Conservation (phyloP, 345 rosid species). For the Anacardium occidentale region DNA sequence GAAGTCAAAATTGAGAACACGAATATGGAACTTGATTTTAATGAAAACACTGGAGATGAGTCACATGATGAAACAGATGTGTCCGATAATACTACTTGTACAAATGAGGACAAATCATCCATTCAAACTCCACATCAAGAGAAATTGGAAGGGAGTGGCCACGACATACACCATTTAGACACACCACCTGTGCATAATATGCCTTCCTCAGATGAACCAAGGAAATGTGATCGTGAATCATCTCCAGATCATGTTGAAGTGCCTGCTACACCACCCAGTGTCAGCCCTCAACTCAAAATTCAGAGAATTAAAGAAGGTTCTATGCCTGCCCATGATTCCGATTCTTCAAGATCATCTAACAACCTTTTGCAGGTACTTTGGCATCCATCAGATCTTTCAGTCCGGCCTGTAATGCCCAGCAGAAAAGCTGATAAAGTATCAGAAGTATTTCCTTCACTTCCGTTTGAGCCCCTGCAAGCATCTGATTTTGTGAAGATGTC, state of each 20-base stretch:
- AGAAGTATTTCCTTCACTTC: constrained; percentile 63
- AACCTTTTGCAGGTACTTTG: constrained; percentile 68
- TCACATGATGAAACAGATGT: constrained; percentile 70
- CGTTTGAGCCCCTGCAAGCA: constrained; percentile 69
- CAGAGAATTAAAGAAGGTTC: constrained; percentile 59
- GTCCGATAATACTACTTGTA: constrained; percentile 43
- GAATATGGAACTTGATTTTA: constrained; percentile 97
- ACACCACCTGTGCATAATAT: constrained; percentile 31
- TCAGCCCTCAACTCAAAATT: constrained; percentile 61
- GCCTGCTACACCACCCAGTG: constrained; percentile 59
- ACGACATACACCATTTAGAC: constrained; percentile 37
- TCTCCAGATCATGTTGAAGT: constrained; percentile 52
- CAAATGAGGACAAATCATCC: constrained; percentile 35
- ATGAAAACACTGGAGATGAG: constrained; percentile 81
- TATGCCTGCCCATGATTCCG: constrained; percentile 47
- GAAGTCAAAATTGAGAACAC: constrained; percentile 92
- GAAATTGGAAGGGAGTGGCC: constrained; percentile 44
- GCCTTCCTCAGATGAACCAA: constrained; percentile 51
- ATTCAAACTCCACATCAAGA: constrained; percentile 38
- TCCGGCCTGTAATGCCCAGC: constrained; percentile 98
- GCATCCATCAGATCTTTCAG: constrained; percentile 95
- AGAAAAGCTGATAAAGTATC: constrained; percentile 77
- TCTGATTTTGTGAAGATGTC: constrained; percentile 75
- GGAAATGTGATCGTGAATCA: constrained; percentile 53
- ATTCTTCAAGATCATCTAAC: constrained; percentile 55